Conservation (phyloP, 2,329 filamentous ascomycete genomes). For the Penicillium brasilianum region DNA sequence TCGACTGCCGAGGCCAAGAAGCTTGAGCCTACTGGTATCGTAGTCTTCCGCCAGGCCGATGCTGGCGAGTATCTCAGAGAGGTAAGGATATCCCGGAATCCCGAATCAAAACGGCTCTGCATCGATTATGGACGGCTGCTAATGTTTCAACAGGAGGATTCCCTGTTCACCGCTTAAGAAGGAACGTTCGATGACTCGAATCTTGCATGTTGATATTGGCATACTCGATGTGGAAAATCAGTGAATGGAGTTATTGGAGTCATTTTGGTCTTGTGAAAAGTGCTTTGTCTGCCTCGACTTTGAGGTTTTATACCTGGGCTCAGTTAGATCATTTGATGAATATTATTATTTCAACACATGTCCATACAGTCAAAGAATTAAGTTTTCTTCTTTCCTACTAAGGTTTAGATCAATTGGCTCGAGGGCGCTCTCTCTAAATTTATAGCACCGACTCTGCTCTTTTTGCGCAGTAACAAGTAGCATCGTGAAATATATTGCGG, state of each 20-base stretch:
- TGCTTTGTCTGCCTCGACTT: conserved; percentile 19
- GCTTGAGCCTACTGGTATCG: conserved; percentile 87
- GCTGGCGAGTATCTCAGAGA: conserved; percentile 94
- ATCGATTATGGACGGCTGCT: conserved; percentile 13
- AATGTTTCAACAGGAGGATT: conserved; percentile 58
- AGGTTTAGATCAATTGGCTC: too few relatives aligned
- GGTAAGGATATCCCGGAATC: conserved; percentile 34
- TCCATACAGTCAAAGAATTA: neutral
- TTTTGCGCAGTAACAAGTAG: too few relatives aligned
- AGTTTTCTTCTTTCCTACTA: neutral
- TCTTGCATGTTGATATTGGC: conserved; percentile 28
- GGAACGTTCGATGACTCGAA: conserved; percentile 23
- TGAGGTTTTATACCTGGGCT: conserved; percentile 6
- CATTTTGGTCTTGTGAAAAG: conserved; percentile 23
- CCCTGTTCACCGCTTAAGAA: conserved; percentile 62
- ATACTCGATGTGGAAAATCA: conserved; percentile 36
- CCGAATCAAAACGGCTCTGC: too few relatives aligned
- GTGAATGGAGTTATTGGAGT: conserved; percentile 37
- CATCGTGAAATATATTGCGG: too few relatives aligned
- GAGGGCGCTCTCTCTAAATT: too few relatives aligned
- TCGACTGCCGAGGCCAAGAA: conserved; percentile 82
- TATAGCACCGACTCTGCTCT: too few relatives aligned
- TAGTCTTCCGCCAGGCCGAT: conserved; percentile 89
- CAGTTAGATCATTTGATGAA: conserved; percentile 5
- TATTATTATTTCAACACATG: neutral